Percentiles rank a stretch among this genome's conserved stretches.
These are phyloP conservation scores for Collybiopsis luxurians DNA, from an alignment of 768 basidiomycete species.

Conservation along the genomic window DNA sequence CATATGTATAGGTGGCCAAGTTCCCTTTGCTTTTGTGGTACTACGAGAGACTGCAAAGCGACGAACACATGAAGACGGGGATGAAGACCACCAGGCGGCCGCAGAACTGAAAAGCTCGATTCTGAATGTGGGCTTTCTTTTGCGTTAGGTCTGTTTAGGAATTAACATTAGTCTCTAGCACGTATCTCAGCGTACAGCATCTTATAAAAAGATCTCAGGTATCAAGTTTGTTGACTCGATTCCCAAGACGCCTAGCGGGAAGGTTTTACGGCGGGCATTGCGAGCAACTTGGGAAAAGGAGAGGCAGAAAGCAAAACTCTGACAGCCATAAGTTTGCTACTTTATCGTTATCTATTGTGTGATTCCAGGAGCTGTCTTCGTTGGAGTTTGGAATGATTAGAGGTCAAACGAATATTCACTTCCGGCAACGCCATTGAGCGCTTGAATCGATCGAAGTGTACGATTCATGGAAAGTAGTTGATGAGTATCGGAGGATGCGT, in stretches of 20 bases:
- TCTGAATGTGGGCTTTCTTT: background rate
- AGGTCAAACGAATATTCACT: no score
- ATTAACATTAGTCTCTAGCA: slow-evolving; percentile 13
- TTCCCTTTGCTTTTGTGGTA: slow-evolving; percentile 52
- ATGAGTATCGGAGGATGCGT: no score
- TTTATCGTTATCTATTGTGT: background rate
- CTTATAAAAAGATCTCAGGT: slow-evolving; percentile 37
- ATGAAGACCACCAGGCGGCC: slow-evolving; percentile 13
- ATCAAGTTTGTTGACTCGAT: slow-evolving; percentile 39
- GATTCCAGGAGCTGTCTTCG: no score
- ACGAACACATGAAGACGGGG: slow-evolving; percentile 17
- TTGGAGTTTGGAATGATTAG: no score
- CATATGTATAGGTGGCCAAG: slow-evolving; percentile 34
- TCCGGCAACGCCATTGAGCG: no score
- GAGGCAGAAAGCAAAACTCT: background rate
- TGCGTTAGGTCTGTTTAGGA: background rate
- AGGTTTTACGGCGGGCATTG: background rate
- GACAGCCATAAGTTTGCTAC: background rate
- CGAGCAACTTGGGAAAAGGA: background rate
- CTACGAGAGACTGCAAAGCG: slow-evolving; percentile 29
- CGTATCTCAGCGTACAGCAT: slow-evolving; percentile 27
- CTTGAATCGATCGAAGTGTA: no score
- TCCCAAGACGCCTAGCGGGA: slow-evolving; percentile 37
- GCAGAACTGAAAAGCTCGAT: background rate
- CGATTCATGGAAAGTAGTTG: no score